Evolutionary conservation across 345 rosid species (phyloP), one percentile per base, ranked within the genome.

Genomic region (Gossypium mustelinum): DNA sequence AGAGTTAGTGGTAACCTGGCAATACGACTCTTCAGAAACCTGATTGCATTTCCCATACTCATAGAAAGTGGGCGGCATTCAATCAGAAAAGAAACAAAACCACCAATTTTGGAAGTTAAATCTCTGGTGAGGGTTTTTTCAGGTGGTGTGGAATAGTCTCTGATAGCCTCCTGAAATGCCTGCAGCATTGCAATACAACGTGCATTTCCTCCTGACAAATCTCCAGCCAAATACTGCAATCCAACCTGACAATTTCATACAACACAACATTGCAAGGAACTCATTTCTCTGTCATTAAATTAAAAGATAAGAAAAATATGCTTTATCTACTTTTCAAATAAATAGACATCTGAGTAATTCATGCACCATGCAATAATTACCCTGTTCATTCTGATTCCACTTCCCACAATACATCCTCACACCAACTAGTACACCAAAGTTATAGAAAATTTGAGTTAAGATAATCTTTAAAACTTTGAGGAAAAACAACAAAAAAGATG

Each of bases 11-110:
- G 89, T 79, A 90, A 77, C 77, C 84, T 86, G 58, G 89, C 87
- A 67, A 92, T 88, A 55, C 74, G 87, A 81, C 81, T 90, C 86
- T 92, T 88, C 66, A 88, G 79, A 77, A 90, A 90, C 83, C 90
- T 87, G 68, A 92, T 92, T 52, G 94, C 94, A 76, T 92, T 92
- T 77, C 94, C 97, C 94, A 92, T 92, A 86, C 97, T 92, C 81
- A 92, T 90, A 75, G 94, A 92, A 34, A 90, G 92, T 3, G 92
- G 97, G 8, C 92, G 85, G 50, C 93, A 92, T 68, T 92, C 90
- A 64, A 83, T 90, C 75, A 90, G 74, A 75, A 92, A 92, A n/a
- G 94, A 92, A 57, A 90, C 87, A 70, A 87, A 87, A 72, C 88
- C 80, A 52, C 88, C 78, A 59, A 92, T 84, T 80, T 87, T 90